These are phyloP conservation scores for Theobroma cacao DNA, from an alignment of 345 rosid species.

Conservation along the genomic window DNA sequence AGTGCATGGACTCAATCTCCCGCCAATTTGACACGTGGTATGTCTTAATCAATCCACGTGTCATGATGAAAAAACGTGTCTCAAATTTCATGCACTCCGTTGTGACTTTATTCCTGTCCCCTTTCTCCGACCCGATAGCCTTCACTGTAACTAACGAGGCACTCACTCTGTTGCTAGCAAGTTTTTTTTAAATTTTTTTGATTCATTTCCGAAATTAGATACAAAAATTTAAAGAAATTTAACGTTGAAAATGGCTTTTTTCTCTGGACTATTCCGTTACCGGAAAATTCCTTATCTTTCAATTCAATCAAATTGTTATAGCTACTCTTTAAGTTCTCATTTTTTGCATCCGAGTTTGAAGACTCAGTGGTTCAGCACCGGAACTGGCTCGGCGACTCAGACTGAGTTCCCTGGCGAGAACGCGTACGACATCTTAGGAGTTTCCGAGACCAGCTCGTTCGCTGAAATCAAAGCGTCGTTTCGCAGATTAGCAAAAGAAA, in stretches of 20 bases:
- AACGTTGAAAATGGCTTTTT: slow-evolving; percentile 27
- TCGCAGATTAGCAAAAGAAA: slow-evolving; percentile 77
- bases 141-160: too few relatives aligned
- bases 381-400: slow-evolving; percentile 41
- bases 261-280: slow-evolving; percentile 33
- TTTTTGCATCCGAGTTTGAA: slow-evolving; percentile 19
- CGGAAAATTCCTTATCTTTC: slow-evolving; percentile 21
- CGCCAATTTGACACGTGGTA: too few relatives aligned
- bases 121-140: too few relatives aligned
- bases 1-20: too few relatives aligned
- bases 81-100: too few relatives aligned
- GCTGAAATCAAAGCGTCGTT: slow-evolving; percentile 87
- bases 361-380: slow-evolving; percentile 45
- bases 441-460: slow-evolving; percentile 64
- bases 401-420: slow-evolving; percentile 55
- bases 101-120: too few relatives aligned
- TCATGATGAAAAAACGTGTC: too few relatives aligned
- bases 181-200: too few relatives aligned
- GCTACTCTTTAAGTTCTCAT: slow-evolving; percentile 6
- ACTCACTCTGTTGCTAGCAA: too few relatives aligned
- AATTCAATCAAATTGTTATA: slow-evolving; percentile 17
- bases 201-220: too few relatives aligned
- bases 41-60: too few relatives aligned
- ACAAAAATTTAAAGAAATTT: too few relatives aligned
- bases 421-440: slow-evolving; percentile 74